Evolutionary conservation across 257 asterid species (phyloP).

Genomic region (Dorcoceras hygrometricum): DNA sequence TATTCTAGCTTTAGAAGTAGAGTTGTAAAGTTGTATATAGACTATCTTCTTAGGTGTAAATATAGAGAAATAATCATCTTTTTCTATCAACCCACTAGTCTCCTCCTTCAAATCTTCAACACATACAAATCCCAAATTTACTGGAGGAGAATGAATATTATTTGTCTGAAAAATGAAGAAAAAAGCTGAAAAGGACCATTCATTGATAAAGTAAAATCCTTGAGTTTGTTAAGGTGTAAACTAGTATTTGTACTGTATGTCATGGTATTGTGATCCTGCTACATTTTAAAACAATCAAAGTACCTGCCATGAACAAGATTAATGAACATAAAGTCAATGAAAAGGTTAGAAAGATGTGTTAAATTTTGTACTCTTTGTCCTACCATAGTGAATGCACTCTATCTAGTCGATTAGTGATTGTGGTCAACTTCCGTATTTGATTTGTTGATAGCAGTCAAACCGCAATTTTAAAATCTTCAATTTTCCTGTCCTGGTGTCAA

Average conservation of each 20-base stretch:
- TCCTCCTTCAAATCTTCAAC: too few species aligned
- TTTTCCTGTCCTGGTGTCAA: too few species aligned
- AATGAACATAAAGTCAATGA: slow-evolving; percentile 1
- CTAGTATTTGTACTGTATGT: neutral
- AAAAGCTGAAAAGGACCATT: neutral
- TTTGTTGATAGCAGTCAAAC: too few species aligned
- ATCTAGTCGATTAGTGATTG: neutral
- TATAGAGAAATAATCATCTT: too few species aligned
- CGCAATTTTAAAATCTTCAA: too few species aligned
- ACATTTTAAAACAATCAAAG: neutral
- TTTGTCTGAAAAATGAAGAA: neutral
- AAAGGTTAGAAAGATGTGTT: slow-evolving; percentile 3
- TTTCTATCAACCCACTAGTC: too few species aligned
- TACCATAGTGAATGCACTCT: neutral
- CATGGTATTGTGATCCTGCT: neutral
- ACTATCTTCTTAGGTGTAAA: too few species aligned
- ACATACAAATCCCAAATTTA: neutral
- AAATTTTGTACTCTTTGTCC: neutral
- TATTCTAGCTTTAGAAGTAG: too few species aligned
- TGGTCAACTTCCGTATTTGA: too few species aligned
- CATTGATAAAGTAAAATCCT: neutral
- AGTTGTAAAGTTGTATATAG: too few species aligned
- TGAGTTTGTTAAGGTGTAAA: neutral
- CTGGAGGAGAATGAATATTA: neutral
- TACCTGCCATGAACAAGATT: neutral